Base-by-base conservation (phyloP, 1,139 yeast species). In the Hyphopichia wangnamkhiaoensis region DNA sequence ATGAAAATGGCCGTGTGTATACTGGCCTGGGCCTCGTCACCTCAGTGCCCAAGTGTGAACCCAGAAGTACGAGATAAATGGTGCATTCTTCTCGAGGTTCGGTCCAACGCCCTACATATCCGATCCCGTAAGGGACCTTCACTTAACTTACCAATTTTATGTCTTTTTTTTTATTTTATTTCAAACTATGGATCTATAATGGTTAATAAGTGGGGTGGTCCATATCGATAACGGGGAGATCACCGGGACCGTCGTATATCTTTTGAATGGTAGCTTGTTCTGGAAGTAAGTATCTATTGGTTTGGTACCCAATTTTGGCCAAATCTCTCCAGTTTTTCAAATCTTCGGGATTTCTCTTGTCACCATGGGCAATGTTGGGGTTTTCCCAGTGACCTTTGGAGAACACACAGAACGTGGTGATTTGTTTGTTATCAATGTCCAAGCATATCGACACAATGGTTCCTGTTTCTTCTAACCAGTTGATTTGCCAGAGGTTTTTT, bases 381-480 rank as follows among this genome's bases (percentile, higher is more conserved):
- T 31, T 18, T 31, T 31, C 33, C 33, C 33, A 31, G n/a, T 31
- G 33, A 8, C 33, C 33, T 19, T 31, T 12, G 3, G 33, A 31
- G 15, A 31, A 31, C 8, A n/a, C 23, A 19, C 14, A n/a, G 16
- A 31, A 19, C 3, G 33, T 31, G 3, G 33, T n/a, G 12, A 31
- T 31, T 18, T 13, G 18, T 18, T 13, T 14, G 4, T n/a, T 19
- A 12, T 31, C 33, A 19, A 31, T 19, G n/a, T 31, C 33, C 4
- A 31, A 5, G 12, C 18, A 23, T 7, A 31, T 31, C 4, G 33
- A 31, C 8, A 31, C 33, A n/a, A 32, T 20, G 10, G 41, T 38
- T 12, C 41, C 41, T 6, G 41, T 38, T 20, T 38, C 41, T 24
- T 38, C 41, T 4, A 38, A 18, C 31, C 27, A 38, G 23, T 38